Evolutionary conservation across 2,329 filamentous ascomycete genomes (phyloP).

Genomic region (Microcera coccophila): DNA sequence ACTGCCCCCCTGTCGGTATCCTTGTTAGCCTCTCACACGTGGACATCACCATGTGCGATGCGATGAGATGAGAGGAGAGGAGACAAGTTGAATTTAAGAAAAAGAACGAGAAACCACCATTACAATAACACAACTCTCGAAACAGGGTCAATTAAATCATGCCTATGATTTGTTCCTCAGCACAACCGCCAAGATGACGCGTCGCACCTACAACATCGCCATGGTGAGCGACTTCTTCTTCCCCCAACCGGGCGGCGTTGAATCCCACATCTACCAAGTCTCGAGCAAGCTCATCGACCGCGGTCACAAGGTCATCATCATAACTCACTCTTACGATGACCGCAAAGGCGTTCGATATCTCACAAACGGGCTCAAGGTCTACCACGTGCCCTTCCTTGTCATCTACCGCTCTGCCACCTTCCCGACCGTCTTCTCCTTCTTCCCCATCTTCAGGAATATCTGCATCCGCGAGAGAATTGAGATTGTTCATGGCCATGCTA

Average conservation of each 20-base stretch:
- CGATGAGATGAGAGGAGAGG: slow-evolving; percentile 6
- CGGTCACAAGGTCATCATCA: slow-evolving; percentile 95
- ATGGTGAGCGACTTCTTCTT: slow-evolving; percentile 99
- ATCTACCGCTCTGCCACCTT: slow-evolving; percentile 93
- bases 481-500: slow-evolving; percentile 97
- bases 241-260: slow-evolving; percentile 90
- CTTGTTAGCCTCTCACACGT: slow-evolving; percentile 15
- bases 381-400: slow-evolving; percentile 92
- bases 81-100: no score
- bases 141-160: no score
- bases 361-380: slow-evolving; percentile 97
- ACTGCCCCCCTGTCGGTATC: not conserved
- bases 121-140: no score
- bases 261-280: slow-evolving; percentile 97
- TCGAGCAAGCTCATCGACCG: slow-evolving; percentile 95
- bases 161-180: no score
- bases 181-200: slow-evolving; percentile 42
- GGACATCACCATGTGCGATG: slow-evolving; percentile 10
- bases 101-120: no score
- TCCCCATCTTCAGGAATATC: slow-evolving; percentile 95
- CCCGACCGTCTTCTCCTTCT: slow-evolving; percentile 97
- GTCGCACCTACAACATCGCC: slow-evolving; percentile 63
- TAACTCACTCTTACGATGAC: slow-evolving; percentile 91
- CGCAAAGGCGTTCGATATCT: slow-evolving; percentile 90
- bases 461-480: slow-evolving; percentile 91